Percentiles rank a stretch among this genome's conserved stretches.
Evolutionary conservation across 306 rosid genomes (phyloP).

Genomic region (Boehmeria nivea): DNA sequence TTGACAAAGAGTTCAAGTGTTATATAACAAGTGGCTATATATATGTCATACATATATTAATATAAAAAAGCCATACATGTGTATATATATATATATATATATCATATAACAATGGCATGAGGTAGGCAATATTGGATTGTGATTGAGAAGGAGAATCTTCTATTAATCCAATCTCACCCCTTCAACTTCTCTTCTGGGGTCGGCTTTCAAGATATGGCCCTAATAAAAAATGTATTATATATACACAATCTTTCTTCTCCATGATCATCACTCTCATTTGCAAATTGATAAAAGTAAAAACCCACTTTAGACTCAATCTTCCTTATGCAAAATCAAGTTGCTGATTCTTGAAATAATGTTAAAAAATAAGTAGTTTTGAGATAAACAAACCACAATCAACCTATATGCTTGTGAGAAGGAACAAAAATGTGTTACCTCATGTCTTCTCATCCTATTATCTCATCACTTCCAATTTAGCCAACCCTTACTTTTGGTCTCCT

Average conservation of each 20-base stretch:
- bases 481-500: constrained; percentile 22
- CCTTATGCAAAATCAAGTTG: not conserved
- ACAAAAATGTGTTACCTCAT: not conserved
- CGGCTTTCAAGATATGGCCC: not conserved
- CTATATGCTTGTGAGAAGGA: not conserved
- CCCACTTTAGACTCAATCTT: not conserved
- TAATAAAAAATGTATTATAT: not conserved
- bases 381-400: not conserved
- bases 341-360: not conserved
- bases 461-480: constrained; percentile 17
- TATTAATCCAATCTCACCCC: not conserved
- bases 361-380: not conserved
- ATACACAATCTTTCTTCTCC: not conserved
- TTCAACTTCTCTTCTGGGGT: not conserved
- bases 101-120: not conserved
- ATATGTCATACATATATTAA: too few relatives aligned
- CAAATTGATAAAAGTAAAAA: not conserved
- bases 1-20: too few relatives aligned
- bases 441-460: constrained; percentile 9
- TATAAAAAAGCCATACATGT: too few relatives aligned
- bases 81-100: too few relatives aligned
- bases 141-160: constrained; percentile 1
- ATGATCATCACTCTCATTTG: constrained; percentile 9
- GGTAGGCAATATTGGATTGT: not conserved
- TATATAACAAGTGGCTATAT: too few relatives aligned